A percentile compares a stretch with the other conserved stretches of the same genome.
Evolutionary conservation across 805 yeast species (phyloP).

Genomic region (Nakazawaea wyomingensis): DNA sequence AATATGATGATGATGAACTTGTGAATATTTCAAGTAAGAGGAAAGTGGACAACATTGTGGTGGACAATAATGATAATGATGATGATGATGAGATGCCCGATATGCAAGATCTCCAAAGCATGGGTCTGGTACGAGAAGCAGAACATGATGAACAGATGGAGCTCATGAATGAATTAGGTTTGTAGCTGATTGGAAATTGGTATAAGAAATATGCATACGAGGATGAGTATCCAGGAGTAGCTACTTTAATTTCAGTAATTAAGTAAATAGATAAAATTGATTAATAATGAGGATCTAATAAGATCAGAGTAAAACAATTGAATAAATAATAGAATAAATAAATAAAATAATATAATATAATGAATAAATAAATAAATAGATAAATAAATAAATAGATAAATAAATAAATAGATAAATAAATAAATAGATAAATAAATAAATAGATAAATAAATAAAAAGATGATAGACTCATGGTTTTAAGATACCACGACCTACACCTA

Average conservation of each 20-base stretch:
- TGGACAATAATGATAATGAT: not conserved
- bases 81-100: conserved; percentile 1
- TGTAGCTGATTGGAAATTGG: too few species aligned
- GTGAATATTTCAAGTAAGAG: conserved; percentile 3
- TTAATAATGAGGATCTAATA: too few species aligned
- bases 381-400: conserved; percentile 2
- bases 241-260: too few species aligned
- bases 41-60: conserved; percentile 1
- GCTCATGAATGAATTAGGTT: conserved; percentile 39
- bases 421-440: not conserved
- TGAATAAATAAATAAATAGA: too few species aligned
- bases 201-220: not conserved
- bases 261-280: too few species aligned
- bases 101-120: conserved; percentile 26
- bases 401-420: conserved; percentile 8
- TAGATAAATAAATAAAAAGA: conserved; percentile 4
- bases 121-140: conserved; percentile 22
- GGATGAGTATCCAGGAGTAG: not conserved
- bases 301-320: not conserved
- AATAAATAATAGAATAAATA: conserved; percentile 6
- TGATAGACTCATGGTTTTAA: conserved; percentile 24
- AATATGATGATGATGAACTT: conserved; percentile 22
- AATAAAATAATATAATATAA: too few species aligned
- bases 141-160: conserved; percentile 29
- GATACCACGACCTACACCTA: conserved; percentile 66